Conservation (phyloP, 2,329 filamentous ascomycete species). For the Pyrenophora teres region DNA sequence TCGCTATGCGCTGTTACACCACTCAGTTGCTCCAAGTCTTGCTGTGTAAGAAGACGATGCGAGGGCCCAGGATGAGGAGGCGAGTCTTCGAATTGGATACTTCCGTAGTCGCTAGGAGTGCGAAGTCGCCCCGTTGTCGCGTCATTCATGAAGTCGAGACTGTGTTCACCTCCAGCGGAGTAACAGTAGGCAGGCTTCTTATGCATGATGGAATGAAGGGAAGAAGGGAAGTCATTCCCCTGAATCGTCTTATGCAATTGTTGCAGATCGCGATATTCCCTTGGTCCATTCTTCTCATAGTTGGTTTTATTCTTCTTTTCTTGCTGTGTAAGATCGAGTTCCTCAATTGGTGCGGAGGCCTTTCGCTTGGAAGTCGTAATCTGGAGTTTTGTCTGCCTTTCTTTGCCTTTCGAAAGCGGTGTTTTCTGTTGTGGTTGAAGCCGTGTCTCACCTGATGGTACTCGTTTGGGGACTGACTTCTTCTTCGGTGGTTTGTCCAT, state of each 20-base stretch:
- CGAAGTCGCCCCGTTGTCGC: background rate
- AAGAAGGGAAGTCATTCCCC: constrained; percentile 24
- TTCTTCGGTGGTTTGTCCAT: constrained; percentile 65
- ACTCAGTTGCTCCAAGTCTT: background rate
- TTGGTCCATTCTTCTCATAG: constrained; percentile 18
- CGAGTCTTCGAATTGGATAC: constrained; percentile 24
- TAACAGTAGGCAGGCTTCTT: constrained; percentile 38
- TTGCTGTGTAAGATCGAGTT: constrained; percentile 40
- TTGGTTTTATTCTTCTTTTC: constrained; percentile 35
- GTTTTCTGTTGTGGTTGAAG: constrained; percentile 1
- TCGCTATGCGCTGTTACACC: background rate
- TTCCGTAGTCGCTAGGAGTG: constrained; percentile 39
- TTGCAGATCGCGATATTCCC: constrained; percentile 29
- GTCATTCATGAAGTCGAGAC: constrained; percentile 29
- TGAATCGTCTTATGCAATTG: constrained; percentile 34
- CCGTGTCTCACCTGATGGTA: constrained; percentile 11
- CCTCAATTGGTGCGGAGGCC: constrained; percentile 28
- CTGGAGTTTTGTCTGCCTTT: constrained; percentile 38
- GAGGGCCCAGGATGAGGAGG: constrained; percentile 2
- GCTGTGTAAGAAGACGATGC: background rate
- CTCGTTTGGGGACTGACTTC: constrained; percentile 38
- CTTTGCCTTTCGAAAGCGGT: constrained; percentile 12
- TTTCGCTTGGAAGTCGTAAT: constrained; percentile 34
- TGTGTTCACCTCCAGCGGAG: constrained; percentile 26
- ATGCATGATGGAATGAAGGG: constrained; percentile 31